Conservation (phyloP, 441 rosid species). For the Hura crepitans region DNA sequence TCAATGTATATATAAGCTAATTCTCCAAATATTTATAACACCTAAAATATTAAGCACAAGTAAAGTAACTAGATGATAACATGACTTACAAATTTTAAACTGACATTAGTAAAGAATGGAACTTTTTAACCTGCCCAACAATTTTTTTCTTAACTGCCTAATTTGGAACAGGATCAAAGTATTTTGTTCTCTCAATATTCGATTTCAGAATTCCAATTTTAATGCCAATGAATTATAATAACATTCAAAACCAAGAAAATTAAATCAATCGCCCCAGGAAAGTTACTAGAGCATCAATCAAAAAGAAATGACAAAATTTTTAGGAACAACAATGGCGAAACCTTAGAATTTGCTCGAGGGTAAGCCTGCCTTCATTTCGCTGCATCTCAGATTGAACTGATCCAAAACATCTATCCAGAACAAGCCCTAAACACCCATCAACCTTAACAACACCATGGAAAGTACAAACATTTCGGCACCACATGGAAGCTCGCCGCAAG, state of each 20-base stretch:
- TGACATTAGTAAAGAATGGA: too few relatives aligned
- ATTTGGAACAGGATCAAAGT: too few relatives aligned
- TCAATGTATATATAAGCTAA: too few relatives aligned
- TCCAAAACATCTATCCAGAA: constrained; percentile 78
- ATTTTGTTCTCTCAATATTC: too few relatives aligned
- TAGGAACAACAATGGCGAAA: constrained; percentile 20
- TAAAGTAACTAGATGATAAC: too few relatives aligned
- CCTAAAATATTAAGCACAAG: too few relatives aligned
- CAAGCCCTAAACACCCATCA: constrained; percentile 61
- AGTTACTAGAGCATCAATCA: too few relatives aligned
- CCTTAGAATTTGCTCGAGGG: constrained; percentile 94
- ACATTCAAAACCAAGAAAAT: not conserved
- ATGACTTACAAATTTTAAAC: too few relatives aligned
- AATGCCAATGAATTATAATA: not conserved
- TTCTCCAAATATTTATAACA: too few relatives aligned
- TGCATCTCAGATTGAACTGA: constrained; percentile 92
- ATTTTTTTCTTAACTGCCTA: too few relatives aligned
- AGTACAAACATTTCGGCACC: constrained; percentile 94
- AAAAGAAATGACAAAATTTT: not conserved
- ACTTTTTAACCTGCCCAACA: too few relatives aligned
- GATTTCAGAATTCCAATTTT: not conserved
- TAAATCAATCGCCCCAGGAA: too few relatives aligned
- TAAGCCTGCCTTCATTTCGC: constrained; percentile 87
- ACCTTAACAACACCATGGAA: constrained; percentile 81
- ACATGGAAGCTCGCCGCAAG: constrained; percentile 70